These are phyloP conservation scores for Discostella pseudostelligera DNA, from an alignment of 108 stramenopile species.

Conservation along the genomic window DNA sequence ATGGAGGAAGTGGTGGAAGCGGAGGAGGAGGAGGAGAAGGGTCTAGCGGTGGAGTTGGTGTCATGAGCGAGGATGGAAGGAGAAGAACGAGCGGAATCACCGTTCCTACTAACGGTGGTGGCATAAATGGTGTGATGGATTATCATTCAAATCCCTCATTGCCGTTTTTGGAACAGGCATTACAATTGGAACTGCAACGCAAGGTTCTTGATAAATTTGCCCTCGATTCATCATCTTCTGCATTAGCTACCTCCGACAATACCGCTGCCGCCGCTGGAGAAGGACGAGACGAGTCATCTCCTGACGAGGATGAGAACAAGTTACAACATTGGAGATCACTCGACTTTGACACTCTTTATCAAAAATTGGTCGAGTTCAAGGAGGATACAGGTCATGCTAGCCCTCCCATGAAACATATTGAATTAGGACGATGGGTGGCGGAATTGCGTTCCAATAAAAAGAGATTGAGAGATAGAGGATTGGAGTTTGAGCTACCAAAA, in stretches of 20 bases:
- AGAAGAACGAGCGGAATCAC: not conserved
- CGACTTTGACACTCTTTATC: constrained; percentile 8
- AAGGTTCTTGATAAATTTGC: not conserved
- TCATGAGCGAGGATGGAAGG: not conserved
- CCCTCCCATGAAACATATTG: constrained; percentile 7
- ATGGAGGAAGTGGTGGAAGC: too few species aligned
- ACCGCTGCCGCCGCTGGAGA: not conserved
- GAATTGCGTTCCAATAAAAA: constrained; percentile 7
- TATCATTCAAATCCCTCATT: not conserved
- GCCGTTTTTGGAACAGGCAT: constrained; percentile 7
- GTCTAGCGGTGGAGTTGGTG: not conserved
- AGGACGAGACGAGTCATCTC: not conserved
- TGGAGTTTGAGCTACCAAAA: constrained; percentile 5
- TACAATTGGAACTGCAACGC: constrained; percentile 5
- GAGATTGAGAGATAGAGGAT: constrained; percentile 7
- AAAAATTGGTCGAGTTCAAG: constrained; percentile 8
- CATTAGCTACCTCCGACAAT: not conserved
- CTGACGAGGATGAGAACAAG: not conserved
- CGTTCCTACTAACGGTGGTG: not conserved
- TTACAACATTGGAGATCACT: not conserved
- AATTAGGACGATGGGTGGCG: constrained; percentile 11
- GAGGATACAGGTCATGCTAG: constrained; percentile 7
- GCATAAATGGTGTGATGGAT: not conserved
- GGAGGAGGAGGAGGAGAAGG: not conserved
- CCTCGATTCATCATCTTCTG: not conserved